Conservation (phyloP, 2,329 filamentous ascomycete genomes). For the Pseudogymnoascus pannorum region DNA sequence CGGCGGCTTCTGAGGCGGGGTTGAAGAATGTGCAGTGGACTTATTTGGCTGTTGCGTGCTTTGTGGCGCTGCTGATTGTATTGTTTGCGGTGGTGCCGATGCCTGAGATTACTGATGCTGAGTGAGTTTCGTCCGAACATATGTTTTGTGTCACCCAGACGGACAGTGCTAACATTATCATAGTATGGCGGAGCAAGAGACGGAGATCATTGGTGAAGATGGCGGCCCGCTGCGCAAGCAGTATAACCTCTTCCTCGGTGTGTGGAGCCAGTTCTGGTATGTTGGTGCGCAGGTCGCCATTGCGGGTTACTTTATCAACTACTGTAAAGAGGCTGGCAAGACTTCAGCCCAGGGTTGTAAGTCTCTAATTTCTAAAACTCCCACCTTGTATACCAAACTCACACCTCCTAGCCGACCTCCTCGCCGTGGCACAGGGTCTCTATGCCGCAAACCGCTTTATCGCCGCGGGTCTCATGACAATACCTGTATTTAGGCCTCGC, state of each 20-base stretch:
- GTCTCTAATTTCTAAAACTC: background rate
- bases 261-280: slow-evolving; percentile 71
- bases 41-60: slow-evolving; percentile 54
- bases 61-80: slow-evolving; percentile 48
- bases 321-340: slow-evolving; percentile 27
- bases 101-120: slow-evolving; percentile 50
- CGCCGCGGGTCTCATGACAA: slow-evolving; percentile 61
- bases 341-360: slow-evolving; percentile 23
- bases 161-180: slow-evolving; percentile 50
- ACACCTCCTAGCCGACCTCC: slow-evolving; percentile 43
- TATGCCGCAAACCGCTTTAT: slow-evolving; percentile 69
- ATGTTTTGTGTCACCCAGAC: too few relatives aligned
- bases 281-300: slow-evolving; percentile 62
- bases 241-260: slow-evolving; percentile 69
- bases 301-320: slow-evolving; percentile 65
- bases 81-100: slow-evolving; percentile 50
- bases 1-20: slow-evolving; percentile 50
- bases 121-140: slow-evolving; percentile 41
- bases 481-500: slow-evolving; percentile 48
- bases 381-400: slow-evolving; percentile 35
- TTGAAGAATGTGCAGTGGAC: slow-evolving; percentile 57
- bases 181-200: slow-evolving; percentile 17
- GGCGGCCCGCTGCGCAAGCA: slow-evolving; percentile 60
- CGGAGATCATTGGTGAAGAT: slow-evolving; percentile 17
- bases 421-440: slow-evolving; percentile 66